These are phyloP conservation scores for Phalaenopsis aphrodite DNA, from an alignment of 106 monocot genomes.

Conservation along the genomic window DNA sequence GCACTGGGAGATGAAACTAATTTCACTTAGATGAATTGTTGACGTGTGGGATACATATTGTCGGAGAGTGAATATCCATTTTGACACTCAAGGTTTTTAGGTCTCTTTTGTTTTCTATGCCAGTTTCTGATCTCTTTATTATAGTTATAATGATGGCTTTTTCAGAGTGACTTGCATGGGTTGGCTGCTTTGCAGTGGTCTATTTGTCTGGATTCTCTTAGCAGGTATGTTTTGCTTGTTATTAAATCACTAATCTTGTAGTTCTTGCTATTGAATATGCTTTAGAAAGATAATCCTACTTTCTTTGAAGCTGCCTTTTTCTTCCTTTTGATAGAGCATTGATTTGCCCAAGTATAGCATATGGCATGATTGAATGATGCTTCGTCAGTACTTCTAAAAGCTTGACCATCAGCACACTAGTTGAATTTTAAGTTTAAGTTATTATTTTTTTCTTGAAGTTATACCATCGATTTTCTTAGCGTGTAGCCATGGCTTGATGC, in stretches of 20 bases:
- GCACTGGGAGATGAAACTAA: neutral
- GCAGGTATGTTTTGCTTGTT: conserved; percentile 27
- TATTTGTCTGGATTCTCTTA: conserved; percentile 65
- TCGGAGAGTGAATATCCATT: neutral
- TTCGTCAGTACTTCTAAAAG: no score
- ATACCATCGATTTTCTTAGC: no score
- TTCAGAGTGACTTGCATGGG: conserved; percentile 66
- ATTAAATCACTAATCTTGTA: neutral
- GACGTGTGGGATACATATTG: neutral
- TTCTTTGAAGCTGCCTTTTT: no score
- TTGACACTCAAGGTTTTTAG: neutral
- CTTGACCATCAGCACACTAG: no score
- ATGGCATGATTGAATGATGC: no score
- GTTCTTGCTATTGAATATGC: neutral
- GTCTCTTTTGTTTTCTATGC: neutral
- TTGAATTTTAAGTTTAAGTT: no score
- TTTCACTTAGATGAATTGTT: neutral
- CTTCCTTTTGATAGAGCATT: no score
- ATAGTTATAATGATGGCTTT: conserved; percentile 2
- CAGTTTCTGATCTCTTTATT: neutral
- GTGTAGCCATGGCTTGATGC: no score
- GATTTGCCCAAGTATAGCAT: no score
- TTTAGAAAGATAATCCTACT: neutral
- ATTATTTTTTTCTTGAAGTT: no score
- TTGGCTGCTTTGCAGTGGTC: conserved; percentile 64